phyloP scores from a whole-genome alignment of 805 yeast genomes.

The Yarrowia divulgata region DNA sequence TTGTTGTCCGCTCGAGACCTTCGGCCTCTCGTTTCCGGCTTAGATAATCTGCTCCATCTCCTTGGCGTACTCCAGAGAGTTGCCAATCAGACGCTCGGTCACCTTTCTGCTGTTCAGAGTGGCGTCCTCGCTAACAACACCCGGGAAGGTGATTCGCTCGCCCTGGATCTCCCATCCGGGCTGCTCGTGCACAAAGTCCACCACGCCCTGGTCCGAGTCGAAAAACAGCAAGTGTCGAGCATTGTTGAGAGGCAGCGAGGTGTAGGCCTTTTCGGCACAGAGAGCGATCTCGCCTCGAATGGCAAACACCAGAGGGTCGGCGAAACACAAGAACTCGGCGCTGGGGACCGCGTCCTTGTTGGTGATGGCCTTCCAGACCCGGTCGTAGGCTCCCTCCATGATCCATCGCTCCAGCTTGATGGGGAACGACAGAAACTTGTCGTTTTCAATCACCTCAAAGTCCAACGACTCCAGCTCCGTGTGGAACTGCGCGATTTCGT shows the following conservation, averaged over 20 bases:
- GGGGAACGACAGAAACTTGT: conserved; percentile 79
- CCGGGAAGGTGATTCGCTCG: conserved; percentile 52
- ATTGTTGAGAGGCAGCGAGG: conserved; percentile 76
- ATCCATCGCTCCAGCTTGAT: conserved; percentile 89
- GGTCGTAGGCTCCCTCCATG: conserved; percentile 95
- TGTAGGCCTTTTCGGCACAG: conserved; percentile 81
- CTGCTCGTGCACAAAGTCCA: conserved; percentile 59
- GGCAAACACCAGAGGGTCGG: conserved; percentile 75
- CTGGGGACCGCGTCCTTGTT: conserved; percentile 59
- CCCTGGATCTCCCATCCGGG: conserved; percentile 67
- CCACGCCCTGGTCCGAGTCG: conserved; percentile 62
- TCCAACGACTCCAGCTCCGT: conserved; percentile 81
- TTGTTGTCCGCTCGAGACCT: background rate
- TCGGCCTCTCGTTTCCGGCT: background rate
- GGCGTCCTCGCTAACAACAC: conserved; percentile 52
- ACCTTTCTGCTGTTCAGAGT: conserved; percentile 47
- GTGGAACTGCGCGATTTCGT: conserved; percentile 87
- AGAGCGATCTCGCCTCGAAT: conserved; percentile 86
- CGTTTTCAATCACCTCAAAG: conserved; percentile 67
- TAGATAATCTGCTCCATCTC: conserved; percentile 91
- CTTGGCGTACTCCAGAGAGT: conserved; percentile 84
- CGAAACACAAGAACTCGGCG: conserved; percentile 80
- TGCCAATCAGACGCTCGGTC: conserved; percentile 61
- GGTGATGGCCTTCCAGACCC: conserved; percentile 80
- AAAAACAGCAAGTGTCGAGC: conserved; percentile 82